phyloP scores from a whole-genome alignment of 148 eudicot species.

The Rheum nobile region DNA sequence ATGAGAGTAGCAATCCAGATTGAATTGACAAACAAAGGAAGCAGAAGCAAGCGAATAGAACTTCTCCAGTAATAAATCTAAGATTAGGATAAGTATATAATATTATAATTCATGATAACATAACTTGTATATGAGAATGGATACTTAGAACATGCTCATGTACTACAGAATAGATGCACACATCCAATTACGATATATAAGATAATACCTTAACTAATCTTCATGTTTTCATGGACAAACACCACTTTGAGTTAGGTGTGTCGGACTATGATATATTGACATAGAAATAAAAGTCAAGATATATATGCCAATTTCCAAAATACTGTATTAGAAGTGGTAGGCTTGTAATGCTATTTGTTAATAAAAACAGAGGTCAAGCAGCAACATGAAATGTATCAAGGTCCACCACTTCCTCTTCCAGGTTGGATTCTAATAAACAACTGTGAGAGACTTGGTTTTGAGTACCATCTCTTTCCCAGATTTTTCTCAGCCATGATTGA shows the following conservation, averaged over 20 bases:
- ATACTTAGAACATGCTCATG: too few relatives aligned
- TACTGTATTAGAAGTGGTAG: conserved; percentile 2
- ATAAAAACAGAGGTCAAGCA: background rate
- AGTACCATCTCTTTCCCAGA: background rate
- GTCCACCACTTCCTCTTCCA: conserved; percentile 6
- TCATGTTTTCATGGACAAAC: too few relatives aligned
- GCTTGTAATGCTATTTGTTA: conserved; percentile 2
- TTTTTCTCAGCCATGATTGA: background rate
- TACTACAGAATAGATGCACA: too few relatives aligned
- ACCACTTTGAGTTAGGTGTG: background rate
- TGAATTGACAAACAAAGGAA: too few relatives aligned
- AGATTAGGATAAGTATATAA: too few relatives aligned
- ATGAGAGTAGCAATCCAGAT: too few relatives aligned
- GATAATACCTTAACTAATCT: too few relatives aligned
- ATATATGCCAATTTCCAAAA: background rate
- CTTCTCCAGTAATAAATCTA: too few relatives aligned
- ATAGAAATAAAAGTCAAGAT: background rate
- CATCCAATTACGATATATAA: too few relatives aligned
- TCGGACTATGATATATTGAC: background rate
- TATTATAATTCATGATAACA: too few relatives aligned
- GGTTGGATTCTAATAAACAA: background rate
- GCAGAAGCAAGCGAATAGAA: too few relatives aligned
- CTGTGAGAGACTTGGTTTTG: background rate
- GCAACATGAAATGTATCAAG: background rate
- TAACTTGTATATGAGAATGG: too few relatives aligned